These are phyloP conservation scores for Dictyophora rubrovolvata DNA, from an alignment of 768 basidiomycete genomes.

Conservation along the genomic window DNA sequence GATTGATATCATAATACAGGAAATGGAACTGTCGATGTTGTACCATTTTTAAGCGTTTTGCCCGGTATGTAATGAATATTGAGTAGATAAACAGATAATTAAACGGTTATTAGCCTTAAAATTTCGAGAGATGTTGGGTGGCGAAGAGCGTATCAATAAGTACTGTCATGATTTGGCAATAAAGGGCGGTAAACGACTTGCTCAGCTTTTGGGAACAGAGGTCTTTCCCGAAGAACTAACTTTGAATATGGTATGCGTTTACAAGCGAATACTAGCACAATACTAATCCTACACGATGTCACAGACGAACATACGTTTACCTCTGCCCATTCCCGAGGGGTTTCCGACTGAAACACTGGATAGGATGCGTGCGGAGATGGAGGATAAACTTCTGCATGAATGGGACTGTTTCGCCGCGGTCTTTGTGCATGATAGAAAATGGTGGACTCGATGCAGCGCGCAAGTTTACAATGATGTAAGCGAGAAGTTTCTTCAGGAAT, in stretches of 20 bases:
- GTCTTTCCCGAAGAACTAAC: slow-evolving; percentile 51
- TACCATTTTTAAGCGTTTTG: slow-evolving; percentile 41
- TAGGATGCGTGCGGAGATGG: slow-evolving; percentile 12
- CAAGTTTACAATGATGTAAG: slow-evolving; percentile 39
- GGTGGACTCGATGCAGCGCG: slow-evolving; percentile 40
- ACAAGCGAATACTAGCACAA: background rate
- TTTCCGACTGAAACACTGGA: background rate
- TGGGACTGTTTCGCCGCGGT: slow-evolving; percentile 27
- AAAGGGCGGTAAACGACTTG: slow-evolving; percentile 50
- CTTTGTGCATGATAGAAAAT: slow-evolving; percentile 29
- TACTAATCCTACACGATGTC: background rate
- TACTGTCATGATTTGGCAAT: slow-evolving; percentile 66
- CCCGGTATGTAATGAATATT: slow-evolving; percentile 30
- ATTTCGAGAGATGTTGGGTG: slow-evolving; percentile 66
- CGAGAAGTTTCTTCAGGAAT: background rate
- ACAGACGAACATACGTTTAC: slow-evolving; percentile 14
- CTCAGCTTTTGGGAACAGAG: slow-evolving; percentile 48
- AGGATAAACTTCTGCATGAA: slow-evolving; percentile 23
- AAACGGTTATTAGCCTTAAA: slow-evolving; percentile 40
- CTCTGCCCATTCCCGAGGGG: slow-evolving; percentile 6
- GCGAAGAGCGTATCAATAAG: slow-evolving; percentile 58
- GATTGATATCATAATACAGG: slow-evolving; percentile 26
- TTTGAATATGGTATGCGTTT: slow-evolving; percentile 48
- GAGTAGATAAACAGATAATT: background rate
- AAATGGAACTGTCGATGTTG: slow-evolving; percentile 53